phyloP scores from a whole-genome alignment of 192 early-diverging fungal genomes.

The Rhizophagus clarus region DNA sequence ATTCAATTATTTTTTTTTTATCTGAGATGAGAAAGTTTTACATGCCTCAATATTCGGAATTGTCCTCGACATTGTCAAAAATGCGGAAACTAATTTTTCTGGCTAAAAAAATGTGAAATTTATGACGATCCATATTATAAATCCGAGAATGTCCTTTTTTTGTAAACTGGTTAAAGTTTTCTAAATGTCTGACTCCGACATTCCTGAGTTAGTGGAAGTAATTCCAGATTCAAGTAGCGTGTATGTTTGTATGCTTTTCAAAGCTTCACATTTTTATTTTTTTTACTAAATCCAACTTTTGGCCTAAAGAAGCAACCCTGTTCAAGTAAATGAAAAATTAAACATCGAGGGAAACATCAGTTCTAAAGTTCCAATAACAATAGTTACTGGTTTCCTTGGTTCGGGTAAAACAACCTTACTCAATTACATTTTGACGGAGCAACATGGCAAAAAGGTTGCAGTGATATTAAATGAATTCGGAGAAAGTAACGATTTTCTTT shows the following conservation, averaged over 20 bases:
- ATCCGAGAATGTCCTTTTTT: no score
- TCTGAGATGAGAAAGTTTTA: not conserved
- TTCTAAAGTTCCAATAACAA: conserved; percentile 49
- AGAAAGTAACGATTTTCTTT: conserved; percentile 48
- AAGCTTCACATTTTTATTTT: not conserved
- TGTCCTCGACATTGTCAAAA: not conserved
- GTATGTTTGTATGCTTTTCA: not conserved
- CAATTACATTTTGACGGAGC: conserved; percentile 77
- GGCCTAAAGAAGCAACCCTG: not conserved
- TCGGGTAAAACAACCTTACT: conserved; percentile 94
- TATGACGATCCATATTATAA: no score
- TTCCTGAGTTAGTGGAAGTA: not conserved
- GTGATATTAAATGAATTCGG: conserved; percentile 99
- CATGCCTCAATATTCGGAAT: not conserved
- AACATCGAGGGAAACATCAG: not conserved
- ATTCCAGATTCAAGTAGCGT: not conserved
- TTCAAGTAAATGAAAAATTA: not conserved
- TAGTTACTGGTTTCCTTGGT: conserved; percentile 72
- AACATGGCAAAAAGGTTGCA: conserved; percentile 94
- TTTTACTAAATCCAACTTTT: not conserved
- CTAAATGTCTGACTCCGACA: not conserved
- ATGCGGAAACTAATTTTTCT: no score
- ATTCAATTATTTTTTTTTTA: not conserved
- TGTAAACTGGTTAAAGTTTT: no score
- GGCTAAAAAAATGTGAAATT: no score